Evolutionary conservation across 441 rosid genomes (phyloP), one percentile per base, ranked within the genome.

Genomic region (Syzygium malaccense): DNA sequence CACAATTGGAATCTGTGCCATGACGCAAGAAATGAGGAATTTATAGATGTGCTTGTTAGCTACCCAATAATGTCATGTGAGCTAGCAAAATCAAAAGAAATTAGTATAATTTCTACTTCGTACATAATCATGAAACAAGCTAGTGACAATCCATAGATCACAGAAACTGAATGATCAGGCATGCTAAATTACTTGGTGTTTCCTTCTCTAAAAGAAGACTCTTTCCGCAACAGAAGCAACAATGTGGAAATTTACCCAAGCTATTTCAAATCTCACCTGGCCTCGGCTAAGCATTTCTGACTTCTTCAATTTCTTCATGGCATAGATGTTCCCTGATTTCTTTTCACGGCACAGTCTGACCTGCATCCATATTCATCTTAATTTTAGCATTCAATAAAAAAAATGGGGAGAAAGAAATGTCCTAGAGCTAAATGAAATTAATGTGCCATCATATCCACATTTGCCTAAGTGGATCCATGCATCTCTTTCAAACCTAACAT

Each of bases 251-350:
- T 18, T 32, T 68, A 64, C 75, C 45, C 79, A 68, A 79, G 48
- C 53, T 28, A 88, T 49, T 55, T 30, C 64, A 17, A 80, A 55
- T 54, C 86, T 41, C 55, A 90, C 91, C 91, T 90, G 91, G 55
- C 91, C 91, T 62, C 91, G 86, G 68, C 91, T 88, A 32, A 90
- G 91, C 91, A 90, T 90, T 83, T 90, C 91, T 18, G 91, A 88
- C 85, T 90, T 90, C 90, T 88, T 90, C 86, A 90, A 86, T 86
- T 88, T 90, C 78, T 90, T 90, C 91, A 90, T 90, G 49, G 91
- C 91, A 58, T 90, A 90, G 7, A 88, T 88, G 41, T 86, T 66
- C 86, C 89, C 91, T 28, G 91, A 80, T 51, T 86, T 49, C 86
- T 88, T 90, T 19, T 88, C 91, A 26, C 88, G 87, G 83, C 91